These are phyloP conservation scores for Senecio squalidus DNA, from an alignment of 140 eudicot species.

Conservation along the genomic window DNA sequence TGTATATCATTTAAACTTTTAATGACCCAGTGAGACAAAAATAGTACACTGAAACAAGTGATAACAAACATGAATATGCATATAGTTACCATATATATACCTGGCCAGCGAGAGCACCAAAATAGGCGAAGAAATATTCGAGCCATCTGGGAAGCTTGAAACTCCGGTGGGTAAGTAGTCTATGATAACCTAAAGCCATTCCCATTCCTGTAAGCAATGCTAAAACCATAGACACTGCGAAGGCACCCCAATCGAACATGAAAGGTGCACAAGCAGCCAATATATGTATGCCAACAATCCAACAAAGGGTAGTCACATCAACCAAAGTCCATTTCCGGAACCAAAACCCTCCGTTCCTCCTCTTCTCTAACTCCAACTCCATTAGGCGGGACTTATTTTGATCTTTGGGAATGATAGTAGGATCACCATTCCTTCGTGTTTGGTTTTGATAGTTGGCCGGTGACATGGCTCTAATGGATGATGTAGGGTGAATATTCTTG, in stretches of 20 bases:
- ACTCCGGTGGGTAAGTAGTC: constrained; percentile 3
- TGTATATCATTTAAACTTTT: no score
- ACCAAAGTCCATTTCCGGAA: not conserved
- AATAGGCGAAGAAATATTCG: not conserved
- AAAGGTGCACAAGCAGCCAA: constrained; percentile 10
- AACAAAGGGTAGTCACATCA: constrained; percentile 1
- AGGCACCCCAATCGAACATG: constrained; percentile 2
- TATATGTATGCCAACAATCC: not conserved
- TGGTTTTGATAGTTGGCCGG: no score
- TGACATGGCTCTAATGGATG: no score
- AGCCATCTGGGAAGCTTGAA: not conserved
- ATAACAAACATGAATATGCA: not conserved
- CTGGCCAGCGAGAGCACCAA: not conserved
- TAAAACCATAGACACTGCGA: not conserved
- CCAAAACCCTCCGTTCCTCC: no score
- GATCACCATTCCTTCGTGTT: no score
- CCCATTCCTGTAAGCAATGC: not conserved
- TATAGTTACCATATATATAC: not conserved
- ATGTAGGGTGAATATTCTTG: no score
- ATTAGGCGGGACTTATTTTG: no score
- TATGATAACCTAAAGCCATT: constrained; percentile 10
- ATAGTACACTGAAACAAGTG: not conserved
- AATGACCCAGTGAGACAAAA: no score
- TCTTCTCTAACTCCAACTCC: no score
- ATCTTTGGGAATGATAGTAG: no score